Percentiles rank a stretch among this genome's conserved stretches.
Conservation (phyloP, 495 filamentous ascomycete genomes). For the Chlorociboria aeruginascens region DNA sequence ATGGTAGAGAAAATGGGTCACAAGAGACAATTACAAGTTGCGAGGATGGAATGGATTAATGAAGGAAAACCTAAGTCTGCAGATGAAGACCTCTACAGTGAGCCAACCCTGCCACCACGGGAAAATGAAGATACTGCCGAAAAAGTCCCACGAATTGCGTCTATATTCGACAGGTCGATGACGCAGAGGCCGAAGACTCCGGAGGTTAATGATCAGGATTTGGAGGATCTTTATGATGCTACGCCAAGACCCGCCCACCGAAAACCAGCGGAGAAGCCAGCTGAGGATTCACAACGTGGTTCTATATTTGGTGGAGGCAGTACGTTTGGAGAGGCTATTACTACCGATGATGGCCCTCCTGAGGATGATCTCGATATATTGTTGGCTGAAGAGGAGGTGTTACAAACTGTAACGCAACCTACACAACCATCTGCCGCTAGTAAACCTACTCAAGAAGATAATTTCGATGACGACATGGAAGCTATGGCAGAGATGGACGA, state of each 20-base stretch:
- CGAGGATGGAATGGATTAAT: conserved; percentile 78
- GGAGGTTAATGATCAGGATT: background rate
- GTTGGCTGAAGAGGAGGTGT: conserved; percentile 32
- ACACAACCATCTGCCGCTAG: background rate
- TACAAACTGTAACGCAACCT: conserved; percentile 4
- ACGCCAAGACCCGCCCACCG: conserved; percentile 8
- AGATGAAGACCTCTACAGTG: conserved; percentile 33
- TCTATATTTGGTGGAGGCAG: conserved; percentile 13
- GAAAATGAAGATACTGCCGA: conserved; percentile 22
- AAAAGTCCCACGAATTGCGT: conserved; percentile 27
- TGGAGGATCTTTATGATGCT: conserved; percentile 19
- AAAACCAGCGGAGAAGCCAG: background rate
- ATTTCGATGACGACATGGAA: conserved; percentile 45
- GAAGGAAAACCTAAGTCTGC: conserved; percentile 47
- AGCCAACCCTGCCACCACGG: conserved; percentile 15
- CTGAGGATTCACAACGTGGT: conserved; percentile 1
- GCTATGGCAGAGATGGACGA: conserved; percentile 56
- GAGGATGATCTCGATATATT: conserved; percentile 41
- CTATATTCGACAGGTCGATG: conserved; percentile 31
- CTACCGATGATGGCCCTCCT: conserved; percentile 23
- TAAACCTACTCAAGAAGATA: conserved; percentile 7
- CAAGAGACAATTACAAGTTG: conserved; percentile 61
- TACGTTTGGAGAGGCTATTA: conserved; percentile 12
- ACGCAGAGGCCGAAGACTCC: conserved; percentile 16
- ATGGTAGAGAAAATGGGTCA: conserved; percentile 95